Evolutionary conservation across 371 early-diverging fungal genomes (phyloP).

Genomic region (Mucor piriformis): DNA sequence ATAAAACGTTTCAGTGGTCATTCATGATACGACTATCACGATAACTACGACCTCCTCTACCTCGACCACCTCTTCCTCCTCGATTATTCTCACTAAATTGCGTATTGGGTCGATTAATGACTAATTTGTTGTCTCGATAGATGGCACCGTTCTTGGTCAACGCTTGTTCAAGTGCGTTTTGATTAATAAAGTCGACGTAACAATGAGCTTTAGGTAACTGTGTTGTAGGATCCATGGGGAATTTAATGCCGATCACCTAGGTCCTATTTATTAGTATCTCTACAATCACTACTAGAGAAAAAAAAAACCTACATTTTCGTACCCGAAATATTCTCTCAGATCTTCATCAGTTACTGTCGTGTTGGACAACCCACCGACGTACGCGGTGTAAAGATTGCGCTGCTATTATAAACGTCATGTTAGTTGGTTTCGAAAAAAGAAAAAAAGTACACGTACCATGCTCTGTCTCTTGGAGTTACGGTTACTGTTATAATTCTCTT

Average conservation of each 20-base stretch:
- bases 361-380: slow-evolving; percentile 48
- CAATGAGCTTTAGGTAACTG: slow-evolving; percentile 51
- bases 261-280: too few species aligned
- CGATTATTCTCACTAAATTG: slow-evolving; percentile 24
- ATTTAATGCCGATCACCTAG: slow-evolving; percentile 44
- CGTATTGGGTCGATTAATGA: slow-evolving; percentile 48
- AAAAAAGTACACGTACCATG: slow-evolving; percentile 12
- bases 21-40: slow-evolving; percentile 32
- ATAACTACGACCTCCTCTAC: slow-evolving; percentile 30
- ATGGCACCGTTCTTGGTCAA: slow-evolving; percentile 44
- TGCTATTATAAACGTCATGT: slow-evolving; percentile 18
- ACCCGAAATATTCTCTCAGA: slow-evolving; percentile 48
- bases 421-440: neutral
- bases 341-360: slow-evolving; percentile 49
- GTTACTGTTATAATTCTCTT: slow-evolving; percentile 8
- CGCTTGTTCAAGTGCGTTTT: slow-evolving; percentile 42
- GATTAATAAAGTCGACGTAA: slow-evolving; percentile 48
- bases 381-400: slow-evolving; percentile 41
- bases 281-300: neutral
- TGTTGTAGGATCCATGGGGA: slow-evolving; percentile 46
- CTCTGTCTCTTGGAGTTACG: slow-evolving; percentile 33
- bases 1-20: slow-evolving; percentile 11
- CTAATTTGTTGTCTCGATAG: slow-evolving; percentile 41
- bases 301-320: slow-evolving; percentile 38
- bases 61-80: slow-evolving; percentile 17